phyloP scores from a whole-genome alignment of 116 monocot genomes.

The Trichopus zeylanicus region DNA sequence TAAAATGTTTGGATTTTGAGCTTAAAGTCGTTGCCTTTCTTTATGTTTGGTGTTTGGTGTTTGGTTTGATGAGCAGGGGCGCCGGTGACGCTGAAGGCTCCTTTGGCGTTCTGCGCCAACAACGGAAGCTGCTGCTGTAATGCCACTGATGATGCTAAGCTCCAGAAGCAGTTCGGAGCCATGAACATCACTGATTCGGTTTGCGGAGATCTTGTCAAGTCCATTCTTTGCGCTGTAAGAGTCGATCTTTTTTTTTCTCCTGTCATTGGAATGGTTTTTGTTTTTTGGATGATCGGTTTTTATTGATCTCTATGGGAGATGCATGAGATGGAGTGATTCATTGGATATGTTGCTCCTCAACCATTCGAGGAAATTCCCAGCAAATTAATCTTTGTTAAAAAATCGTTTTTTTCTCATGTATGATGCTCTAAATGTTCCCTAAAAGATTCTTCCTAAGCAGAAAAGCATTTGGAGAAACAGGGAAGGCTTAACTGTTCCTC shows the following conservation, averaged over 20 bases:
- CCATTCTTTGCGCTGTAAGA: slow-evolving; percentile 67
- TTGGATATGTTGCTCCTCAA: not conserved
- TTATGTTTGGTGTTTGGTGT: not conserved
- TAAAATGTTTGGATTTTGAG: not conserved
- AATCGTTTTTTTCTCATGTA: no score
- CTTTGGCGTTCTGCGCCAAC: slow-evolving; percentile 63
- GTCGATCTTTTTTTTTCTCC: not conserved
- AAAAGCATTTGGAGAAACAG: no score
- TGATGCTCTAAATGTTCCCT: no score
- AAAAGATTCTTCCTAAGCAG: no score
- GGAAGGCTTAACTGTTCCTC: no score
- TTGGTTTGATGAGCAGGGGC: slow-evolving; percentile 36
- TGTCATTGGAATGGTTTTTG: not conserved
- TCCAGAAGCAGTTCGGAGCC: slow-evolving; percentile 45
- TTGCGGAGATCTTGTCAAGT: slow-evolving; percentile 54
- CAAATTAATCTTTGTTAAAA: no score
- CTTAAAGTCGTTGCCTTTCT: not conserved
- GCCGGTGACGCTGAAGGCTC: slow-evolving; percentile 39
- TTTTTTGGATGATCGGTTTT: not conserved
- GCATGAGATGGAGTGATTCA: not conserved
- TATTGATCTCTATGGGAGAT: not conserved
- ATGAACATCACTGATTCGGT: slow-evolving; percentile 50
- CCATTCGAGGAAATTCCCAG: no score
- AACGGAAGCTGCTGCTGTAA: slow-evolving; percentile 75
- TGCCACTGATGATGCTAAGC: slow-evolving; percentile 36